These are phyloP conservation scores for Maudiozyma serrabonitensis DNA, from an alignment of 805 yeast genomes.

Conservation along the genomic window DNA sequence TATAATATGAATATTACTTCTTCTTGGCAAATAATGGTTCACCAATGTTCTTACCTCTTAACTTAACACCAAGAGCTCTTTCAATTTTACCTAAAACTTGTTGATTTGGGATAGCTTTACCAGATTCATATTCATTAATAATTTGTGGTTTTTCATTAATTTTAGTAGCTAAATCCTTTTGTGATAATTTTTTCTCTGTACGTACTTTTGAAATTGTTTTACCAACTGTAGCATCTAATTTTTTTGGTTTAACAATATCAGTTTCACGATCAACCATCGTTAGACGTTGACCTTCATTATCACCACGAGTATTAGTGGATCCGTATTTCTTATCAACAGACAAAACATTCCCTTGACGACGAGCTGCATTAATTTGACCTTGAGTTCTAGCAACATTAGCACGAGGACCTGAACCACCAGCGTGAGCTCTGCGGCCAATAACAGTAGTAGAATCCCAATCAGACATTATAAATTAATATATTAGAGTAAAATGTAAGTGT, in stretches of 20 bases:
- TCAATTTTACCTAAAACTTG: slow-evolving; percentile 87
- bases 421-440: slow-evolving; percentile 82
- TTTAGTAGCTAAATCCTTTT: slow-evolving; percentile 92
- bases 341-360: slow-evolving; percentile 82
- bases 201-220: slow-evolving; percentile 78
- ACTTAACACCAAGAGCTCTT: slow-evolving; percentile 86
- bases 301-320: slow-evolving; percentile 48
- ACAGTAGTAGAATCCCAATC: slow-evolving; percentile 92
- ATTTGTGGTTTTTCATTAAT: slow-evolving; percentile 93
- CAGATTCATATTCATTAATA: slow-evolving; percentile 93
- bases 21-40: slow-evolving; percentile 54
- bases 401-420: slow-evolving; percentile 84
- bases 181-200: slow-evolving; percentile 80
- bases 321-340: slow-evolving; percentile 91
- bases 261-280: slow-evolving; percentile 89
- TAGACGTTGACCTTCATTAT: slow-evolving; percentile 89
- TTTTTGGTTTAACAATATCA: slow-evolving; percentile 88
- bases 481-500: no score
- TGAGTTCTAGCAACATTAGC: slow-evolving; percentile 71
- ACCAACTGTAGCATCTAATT: slow-evolving; percentile 76
- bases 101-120: slow-evolving; percentile 93
- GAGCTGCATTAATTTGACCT: slow-evolving; percentile 81
- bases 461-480: slow-evolving; percentile 27
- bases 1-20: slow-evolving; percentile 2
- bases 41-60: slow-evolving; percentile 94